Evolutionary conservation across 768 basidiomycete genomes (phyloP).

Genomic region (Auriculariales sp.): DNA sequence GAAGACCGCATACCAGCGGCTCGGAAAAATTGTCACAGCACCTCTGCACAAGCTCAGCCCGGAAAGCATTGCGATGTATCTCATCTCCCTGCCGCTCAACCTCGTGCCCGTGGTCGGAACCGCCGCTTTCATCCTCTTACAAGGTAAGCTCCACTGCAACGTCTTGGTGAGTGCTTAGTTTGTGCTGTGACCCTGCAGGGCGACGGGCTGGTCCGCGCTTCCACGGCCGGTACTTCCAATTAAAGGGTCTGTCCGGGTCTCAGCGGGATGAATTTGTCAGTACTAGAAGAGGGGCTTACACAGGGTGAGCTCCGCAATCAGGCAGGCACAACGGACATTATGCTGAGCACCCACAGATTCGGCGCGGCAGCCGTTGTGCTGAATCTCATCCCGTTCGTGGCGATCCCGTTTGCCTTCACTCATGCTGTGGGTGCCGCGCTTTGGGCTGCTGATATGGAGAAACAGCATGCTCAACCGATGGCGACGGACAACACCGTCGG

Average conservation of each 20-base stretch:
- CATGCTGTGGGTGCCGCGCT: constrained; percentile 56
- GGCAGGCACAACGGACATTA: neutral
- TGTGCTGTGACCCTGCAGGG: constrained; percentile 17
- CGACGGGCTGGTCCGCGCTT: constrained; percentile 37
- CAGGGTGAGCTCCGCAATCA: constrained; percentile 29
- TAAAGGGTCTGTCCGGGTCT: constrained; percentile 41
- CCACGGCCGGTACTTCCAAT: constrained; percentile 55
- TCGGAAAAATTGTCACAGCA: constrained; percentile 34
- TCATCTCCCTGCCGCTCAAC: constrained; percentile 54
- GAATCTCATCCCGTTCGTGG: constrained; percentile 45
- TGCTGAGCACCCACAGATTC: constrained; percentile 23
- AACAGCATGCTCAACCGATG: too few relatives aligned
- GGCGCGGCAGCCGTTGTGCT: constrained; percentile 44
- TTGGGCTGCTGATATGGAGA: constrained; percentile 58
- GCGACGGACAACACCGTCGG: too few relatives aligned
- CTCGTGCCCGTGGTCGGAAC: constrained; percentile 53
- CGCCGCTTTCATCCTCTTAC: constrained; percentile 41
- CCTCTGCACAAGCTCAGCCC: constrained; percentile 30
- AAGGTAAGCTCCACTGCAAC: constrained; percentile 13
- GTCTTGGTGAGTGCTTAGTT: too few relatives aligned
- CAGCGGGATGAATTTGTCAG: constrained; percentile 26
- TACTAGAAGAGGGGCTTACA: constrained; percentile 44
- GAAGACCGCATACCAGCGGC: constrained; percentile 20
- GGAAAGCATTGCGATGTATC: constrained; percentile 37
- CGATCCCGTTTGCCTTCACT: constrained; percentile 46